Conservation (phyloP, 345 rosid species). For the Eucalyptus urophylla region DNA sequence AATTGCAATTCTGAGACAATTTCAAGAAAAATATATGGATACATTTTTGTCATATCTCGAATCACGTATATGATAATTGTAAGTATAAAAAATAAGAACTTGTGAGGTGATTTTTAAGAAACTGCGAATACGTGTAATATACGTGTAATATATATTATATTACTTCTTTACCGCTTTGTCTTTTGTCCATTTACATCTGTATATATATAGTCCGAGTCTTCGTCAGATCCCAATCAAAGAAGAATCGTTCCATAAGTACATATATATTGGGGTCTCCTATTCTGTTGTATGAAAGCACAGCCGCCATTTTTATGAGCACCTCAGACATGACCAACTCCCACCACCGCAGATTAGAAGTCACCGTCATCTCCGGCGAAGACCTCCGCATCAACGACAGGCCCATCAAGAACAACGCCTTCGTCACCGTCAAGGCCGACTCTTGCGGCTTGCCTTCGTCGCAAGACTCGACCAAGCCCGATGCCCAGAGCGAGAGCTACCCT, state of each 20-base stretch:
- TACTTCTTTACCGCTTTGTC: not conserved
- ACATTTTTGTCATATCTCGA: not conserved
- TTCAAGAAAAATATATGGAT: not conserved
- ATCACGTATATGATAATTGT: not conserved
- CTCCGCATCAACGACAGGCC: not conserved
- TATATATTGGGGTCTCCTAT: not conserved
- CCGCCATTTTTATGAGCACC: not conserved
- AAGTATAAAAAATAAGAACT: not conserved
- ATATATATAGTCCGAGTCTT: not conserved
- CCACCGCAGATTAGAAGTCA: conserved; percentile 16
- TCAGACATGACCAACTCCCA: not conserved
- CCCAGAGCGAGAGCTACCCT: not conserved
- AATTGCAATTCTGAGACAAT: not conserved
- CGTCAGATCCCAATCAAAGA: not conserved
- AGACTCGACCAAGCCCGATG: not conserved
- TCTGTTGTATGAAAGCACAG: not conserved
- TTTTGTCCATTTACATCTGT: not conserved
- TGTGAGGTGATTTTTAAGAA: not conserved
- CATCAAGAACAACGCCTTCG: not conserved
- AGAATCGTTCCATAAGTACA: not conserved
- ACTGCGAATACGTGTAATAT: accelerated
- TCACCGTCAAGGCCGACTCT: not conserved
- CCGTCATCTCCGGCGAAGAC: not conserved
- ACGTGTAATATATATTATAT: not conserved
- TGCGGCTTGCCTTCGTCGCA: not conserved